These are phyloP conservation scores for Cetradonia linearis DNA, from an alignment of 495 filamentous ascomycete genomes.

Conservation along the genomic window DNA sequence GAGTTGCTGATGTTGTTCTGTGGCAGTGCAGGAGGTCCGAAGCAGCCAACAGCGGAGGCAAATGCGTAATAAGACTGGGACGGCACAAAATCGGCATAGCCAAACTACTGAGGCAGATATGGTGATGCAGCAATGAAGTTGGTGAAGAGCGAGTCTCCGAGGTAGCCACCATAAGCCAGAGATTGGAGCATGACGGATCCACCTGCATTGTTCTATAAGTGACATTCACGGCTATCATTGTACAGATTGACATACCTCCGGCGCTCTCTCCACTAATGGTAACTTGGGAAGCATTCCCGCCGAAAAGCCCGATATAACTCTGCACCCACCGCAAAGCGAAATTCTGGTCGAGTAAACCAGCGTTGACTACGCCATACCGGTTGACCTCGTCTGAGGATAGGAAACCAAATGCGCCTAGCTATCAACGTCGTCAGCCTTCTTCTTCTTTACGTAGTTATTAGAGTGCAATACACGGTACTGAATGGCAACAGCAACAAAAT, in stretches of 20 bases:
- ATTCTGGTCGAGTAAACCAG: constrained; percentile 41
- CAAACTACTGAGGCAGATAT: constrained; percentile 41
- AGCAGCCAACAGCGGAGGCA: constrained; percentile 43
- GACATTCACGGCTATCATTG: background rate
- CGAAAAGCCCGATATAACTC: constrained; percentile 40
- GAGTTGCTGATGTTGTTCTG: constrained; percentile 26
- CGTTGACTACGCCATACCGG: constrained; percentile 42
- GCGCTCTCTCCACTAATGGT: constrained; percentile 47
- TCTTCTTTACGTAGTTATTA: constrained; percentile 29
- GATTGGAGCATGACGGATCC: constrained; percentile 43
- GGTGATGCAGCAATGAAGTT: constrained; percentile 44
- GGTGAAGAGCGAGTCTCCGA: constrained; percentile 31
- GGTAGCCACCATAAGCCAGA: constrained; percentile 42
- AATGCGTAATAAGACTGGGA: constrained; percentile 47
- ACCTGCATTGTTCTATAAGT: constrained; percentile 3
- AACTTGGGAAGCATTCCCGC: constrained; percentile 41
- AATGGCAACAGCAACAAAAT: constrained; percentile 30
- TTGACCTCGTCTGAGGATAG: constrained; percentile 44
- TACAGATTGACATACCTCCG: constrained; percentile 28
- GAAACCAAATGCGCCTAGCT: constrained; percentile 50
- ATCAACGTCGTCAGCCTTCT: constrained; percentile 43
- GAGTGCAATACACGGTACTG: constrained; percentile 49
- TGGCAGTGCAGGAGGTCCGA: constrained; percentile 15
- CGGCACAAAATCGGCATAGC: constrained; percentile 43
- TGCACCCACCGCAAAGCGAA: constrained; percentile 47